Evolutionary conservation across 1,139 yeast species (phyloP).

Genomic region (Taiozyma sp.): DNA sequence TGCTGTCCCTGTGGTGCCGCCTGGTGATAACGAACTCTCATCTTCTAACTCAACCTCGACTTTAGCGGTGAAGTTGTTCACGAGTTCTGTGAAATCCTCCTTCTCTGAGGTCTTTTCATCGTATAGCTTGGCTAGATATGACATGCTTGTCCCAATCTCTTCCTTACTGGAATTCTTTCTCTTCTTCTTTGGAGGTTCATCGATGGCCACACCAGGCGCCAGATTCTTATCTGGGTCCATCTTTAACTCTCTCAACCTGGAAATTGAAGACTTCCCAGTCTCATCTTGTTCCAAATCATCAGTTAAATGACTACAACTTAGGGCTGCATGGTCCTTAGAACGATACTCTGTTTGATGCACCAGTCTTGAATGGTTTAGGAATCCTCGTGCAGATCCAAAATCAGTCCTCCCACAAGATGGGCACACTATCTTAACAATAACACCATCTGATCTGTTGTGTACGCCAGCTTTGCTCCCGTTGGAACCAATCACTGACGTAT

Average conservation of each 20-base stretch:
- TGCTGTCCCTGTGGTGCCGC: neutral
- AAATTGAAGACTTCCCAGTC: constrained; percentile 42
- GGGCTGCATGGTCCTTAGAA: constrained; percentile 72
- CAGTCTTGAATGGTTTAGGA: constrained; percentile 67
- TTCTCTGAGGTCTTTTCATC: constrained; percentile 7
- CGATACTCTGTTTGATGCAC: constrained; percentile 71
- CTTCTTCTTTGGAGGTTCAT: constrained; percentile 18
- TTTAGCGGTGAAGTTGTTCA: constrained; percentile 26
- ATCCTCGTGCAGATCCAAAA: constrained; percentile 77
- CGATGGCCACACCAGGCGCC: constrained; percentile 27
- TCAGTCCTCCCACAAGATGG: constrained; percentile 63
- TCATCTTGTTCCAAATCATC: constrained; percentile 57
- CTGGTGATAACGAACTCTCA: constrained; percentile 2
- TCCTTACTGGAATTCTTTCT: constrained; percentile 3
- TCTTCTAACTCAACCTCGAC: constrained; percentile 11
- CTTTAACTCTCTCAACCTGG: constrained; percentile 35
- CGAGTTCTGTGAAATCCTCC: constrained; percentile 27
- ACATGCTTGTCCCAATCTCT: constrained; percentile 4
- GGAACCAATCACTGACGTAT: constrained; percentile 29
- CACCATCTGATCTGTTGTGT: constrained; percentile 67
- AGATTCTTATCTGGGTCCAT: constrained; percentile 29
- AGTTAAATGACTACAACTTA: constrained; percentile 58
- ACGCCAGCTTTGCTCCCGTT: constrained; percentile 41
- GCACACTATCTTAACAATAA: constrained; percentile 62
- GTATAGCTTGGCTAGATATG: constrained; percentile 25